These are phyloP conservation scores for Trichoderma sp. DNA, from an alignment of 2,329 filamentous ascomycete genomes.

Conservation along the genomic window DNA sequence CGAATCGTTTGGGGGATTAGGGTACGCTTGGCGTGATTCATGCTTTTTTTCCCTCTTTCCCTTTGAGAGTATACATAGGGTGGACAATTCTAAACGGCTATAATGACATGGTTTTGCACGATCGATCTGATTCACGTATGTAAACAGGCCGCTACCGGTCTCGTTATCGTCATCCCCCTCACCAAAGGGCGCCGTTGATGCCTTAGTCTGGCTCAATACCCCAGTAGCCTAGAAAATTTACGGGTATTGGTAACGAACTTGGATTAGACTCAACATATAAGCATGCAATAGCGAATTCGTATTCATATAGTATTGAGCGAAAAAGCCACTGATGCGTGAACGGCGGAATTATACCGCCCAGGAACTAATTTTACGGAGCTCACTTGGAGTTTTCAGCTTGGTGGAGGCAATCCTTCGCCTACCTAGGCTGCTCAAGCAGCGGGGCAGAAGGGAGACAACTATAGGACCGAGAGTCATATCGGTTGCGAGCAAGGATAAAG, in stretches of 20 bases:
- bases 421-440: not conserved
- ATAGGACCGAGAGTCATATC: not conserved
- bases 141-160: not conserved
- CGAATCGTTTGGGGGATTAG: not conserved
- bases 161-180: not conserved
- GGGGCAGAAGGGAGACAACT: not conserved
- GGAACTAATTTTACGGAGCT: not conserved
- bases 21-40: constrained; percentile 2
- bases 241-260: not conserved
- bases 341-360: not conserved
- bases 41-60: not conserved
- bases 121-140: not conserved
- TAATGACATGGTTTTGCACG: not conserved
- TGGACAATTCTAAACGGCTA: not conserved
- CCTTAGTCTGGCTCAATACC: not conserved
- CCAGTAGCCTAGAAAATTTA: not conserved
- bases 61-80: constrained; percentile 3
- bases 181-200: constrained; percentile 20
- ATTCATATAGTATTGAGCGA: not conserved
- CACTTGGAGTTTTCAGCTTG: not conserved
- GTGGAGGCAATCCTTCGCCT: not conserved
- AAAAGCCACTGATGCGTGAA: constrained; percentile 1
- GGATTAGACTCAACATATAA: not conserved
- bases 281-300: not conserved
- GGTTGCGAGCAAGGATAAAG: not conserved